phyloP scores from a whole-genome alignment of 2,329 filamentous ascomycete genomes.

The Elsinoe necatrix region DNA sequence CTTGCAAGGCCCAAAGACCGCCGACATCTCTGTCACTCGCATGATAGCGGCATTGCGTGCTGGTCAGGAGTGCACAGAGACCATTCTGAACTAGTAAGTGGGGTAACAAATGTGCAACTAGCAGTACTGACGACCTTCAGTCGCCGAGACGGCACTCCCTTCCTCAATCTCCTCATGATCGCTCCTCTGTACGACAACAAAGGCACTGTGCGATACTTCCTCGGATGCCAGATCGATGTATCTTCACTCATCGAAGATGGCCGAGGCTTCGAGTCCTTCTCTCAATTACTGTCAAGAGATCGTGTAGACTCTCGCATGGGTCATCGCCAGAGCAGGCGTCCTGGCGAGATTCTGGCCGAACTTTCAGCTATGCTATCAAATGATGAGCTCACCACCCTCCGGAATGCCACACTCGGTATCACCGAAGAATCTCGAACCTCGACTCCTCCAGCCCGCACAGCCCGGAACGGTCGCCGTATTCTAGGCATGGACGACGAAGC shows the following conservation, averaged over 20 bases:
- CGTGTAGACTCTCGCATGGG: slow-evolving; percentile 24
- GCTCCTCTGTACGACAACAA: slow-evolving; percentile 36
- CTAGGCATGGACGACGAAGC: slow-evolving; percentile 28
- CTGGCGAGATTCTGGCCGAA: slow-evolving; percentile 24
- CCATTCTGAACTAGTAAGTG: slow-evolving; percentile 35
- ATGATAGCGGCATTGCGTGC: slow-evolving; percentile 30
- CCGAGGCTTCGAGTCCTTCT: slow-evolving; percentile 31
- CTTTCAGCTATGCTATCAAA: slow-evolving; percentile 26
- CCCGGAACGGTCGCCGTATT: slow-evolving; percentile 18
- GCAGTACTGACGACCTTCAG: slow-evolving; percentile 2
- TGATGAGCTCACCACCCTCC: slow-evolving; percentile 28
- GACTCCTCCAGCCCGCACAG: slow-evolving; percentile 14
- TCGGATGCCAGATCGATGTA: slow-evolving; percentile 35
- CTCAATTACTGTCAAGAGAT: slow-evolving; percentile 28
- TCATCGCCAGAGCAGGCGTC: slow-evolving; percentile 19
- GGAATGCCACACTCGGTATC: slow-evolving; percentile 20
- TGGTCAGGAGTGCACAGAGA: slow-evolving; percentile 37
- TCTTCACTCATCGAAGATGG: slow-evolving; percentile 31
- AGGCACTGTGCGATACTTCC: slow-evolving; percentile 33
- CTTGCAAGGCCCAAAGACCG: slow-evolving; percentile 16
- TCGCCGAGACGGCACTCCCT: slow-evolving; percentile 33
- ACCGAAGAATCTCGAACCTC: slow-evolving; percentile 17
- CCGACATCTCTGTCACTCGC: slow-evolving; percentile 26
- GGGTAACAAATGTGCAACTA: neutral
- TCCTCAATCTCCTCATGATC: slow-evolving; percentile 35